These are phyloP conservation scores for Exophiala spinifera DNA, from an alignment of 2,329 filamentous ascomycete genomes.

Conservation along the genomic window DNA sequence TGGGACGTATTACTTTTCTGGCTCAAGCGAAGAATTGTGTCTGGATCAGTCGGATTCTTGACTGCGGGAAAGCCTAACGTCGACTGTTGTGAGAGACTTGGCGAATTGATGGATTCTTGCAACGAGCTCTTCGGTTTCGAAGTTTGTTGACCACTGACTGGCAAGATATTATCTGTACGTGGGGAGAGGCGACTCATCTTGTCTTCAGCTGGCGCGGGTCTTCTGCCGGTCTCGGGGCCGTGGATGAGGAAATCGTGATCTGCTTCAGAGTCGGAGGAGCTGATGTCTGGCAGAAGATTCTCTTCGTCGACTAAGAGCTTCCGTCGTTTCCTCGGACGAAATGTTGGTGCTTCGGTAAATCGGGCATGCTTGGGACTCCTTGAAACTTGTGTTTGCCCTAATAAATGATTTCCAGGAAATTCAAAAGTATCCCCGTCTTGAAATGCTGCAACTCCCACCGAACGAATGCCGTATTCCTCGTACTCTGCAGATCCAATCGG, in stretches of 20 bases:
- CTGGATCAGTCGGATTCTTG: conserved; percentile 68
- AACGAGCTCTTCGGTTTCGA: not conserved
- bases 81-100: conserved; percentile 34
- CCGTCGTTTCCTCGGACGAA: conserved; percentile 21
- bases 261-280: conserved; percentile 16
- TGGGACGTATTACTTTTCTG: conserved; percentile 60
- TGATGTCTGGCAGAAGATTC: conserved; percentile 21
- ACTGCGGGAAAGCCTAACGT: conserved; percentile 69
- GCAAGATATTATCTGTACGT: not conserved
- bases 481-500: conserved; percentile 31
- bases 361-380: conserved; percentile 24
- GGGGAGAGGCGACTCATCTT: conserved; percentile 1
- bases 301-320: conserved; percentile 24
- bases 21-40: conserved; percentile 62
- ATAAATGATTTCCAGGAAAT: conserved; percentile 34
- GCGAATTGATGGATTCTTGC: not conserved
- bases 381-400: conserved; percentile 29
- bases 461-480: conserved; percentile 31
- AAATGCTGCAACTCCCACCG: conserved; percentile 26
- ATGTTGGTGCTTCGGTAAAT: conserved; percentile 7
- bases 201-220: not conserved
- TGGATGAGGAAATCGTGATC: conserved; percentile 16
- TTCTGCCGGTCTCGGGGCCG: not conserved
- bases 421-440: conserved; percentile 35
- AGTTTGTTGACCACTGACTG: not conserved